Conservation (phyloP, 1,284 basidiomycete species). For the Trichosporon coremiiforme region DNA sequence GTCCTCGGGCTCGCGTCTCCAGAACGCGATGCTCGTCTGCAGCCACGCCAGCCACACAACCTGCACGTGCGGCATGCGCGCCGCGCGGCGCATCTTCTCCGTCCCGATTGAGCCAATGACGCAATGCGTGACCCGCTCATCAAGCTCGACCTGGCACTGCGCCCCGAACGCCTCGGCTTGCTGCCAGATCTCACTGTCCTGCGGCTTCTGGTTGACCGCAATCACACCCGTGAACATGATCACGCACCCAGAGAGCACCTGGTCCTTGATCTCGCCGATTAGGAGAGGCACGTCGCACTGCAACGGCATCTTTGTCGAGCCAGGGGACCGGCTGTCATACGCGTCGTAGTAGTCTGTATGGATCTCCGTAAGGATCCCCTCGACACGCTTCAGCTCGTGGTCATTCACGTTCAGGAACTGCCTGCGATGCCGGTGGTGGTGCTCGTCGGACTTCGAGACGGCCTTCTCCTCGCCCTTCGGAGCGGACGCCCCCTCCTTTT, state of each 20-base stretch:
- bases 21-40: constrained; percentile 77
- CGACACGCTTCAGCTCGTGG: constrained; percentile 25
- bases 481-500: neutral
- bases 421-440: constrained; percentile 34
- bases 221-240: constrained; percentile 93
- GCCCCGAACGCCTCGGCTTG: constrained; percentile 88
- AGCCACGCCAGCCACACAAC: constrained; percentile 90
- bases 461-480: neutral
- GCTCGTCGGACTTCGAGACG: constrained; percentile 6
- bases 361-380: constrained; percentile 72
- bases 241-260: constrained; percentile 73
- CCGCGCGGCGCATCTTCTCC: constrained; percentile 81
- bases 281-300: constrained; percentile 30
- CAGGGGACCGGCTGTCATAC: constrained; percentile 31
- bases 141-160: constrained; percentile 69
- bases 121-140: constrained; percentile 77
- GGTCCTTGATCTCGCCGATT: constrained; percentile 76
- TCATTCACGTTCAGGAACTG: constrained; percentile 85
- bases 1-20: constrained; percentile 59
- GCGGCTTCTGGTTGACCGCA: constrained; percentile 75
- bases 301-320: constrained; percentile 30
- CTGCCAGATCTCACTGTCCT: constrained; percentile 78
- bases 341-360: constrained; percentile 72
- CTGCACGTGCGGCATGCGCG: constrained; percentile 68
- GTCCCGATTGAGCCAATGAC: constrained; percentile 89